Evolutionary conservation across 2,329 filamentous ascomycete species (phyloP).

Genomic region (Didymella pomorum): DNA sequence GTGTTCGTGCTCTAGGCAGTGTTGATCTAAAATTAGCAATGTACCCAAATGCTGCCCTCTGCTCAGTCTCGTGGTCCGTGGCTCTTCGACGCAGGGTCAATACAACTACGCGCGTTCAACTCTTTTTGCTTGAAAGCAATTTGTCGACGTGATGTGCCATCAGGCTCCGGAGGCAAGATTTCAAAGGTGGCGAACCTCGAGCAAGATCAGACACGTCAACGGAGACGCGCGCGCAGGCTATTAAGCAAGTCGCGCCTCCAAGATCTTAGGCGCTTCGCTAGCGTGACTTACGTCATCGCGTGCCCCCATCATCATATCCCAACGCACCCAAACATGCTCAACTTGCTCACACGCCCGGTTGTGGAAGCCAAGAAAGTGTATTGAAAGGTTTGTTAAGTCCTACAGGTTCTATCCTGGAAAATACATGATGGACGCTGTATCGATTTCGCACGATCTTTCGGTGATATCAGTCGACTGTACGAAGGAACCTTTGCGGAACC

Average conservation of each 20-base stretch:
- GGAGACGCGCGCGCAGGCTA: background rate
- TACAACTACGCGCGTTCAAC: background rate
- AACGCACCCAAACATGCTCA: background rate
- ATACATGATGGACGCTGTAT: background rate
- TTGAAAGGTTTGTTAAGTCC: background rate
- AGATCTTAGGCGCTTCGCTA: background rate
- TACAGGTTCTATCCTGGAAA: background rate
- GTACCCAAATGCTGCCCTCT: background rate
- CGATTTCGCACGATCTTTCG: background rate
- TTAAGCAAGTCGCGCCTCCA: too few species aligned
- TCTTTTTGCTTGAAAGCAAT: background rate
- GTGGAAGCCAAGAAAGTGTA: background rate
- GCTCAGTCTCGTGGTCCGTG: background rate
- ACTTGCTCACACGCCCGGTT: too few species aligned
- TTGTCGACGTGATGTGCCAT: background rate
- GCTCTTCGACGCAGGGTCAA: background rate
- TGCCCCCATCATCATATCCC: background rate
- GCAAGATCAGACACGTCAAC: background rate
- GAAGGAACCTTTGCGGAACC: background rate
- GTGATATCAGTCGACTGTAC: background rate
- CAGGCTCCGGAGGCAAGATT: background rate
- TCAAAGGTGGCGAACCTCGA: background rate
- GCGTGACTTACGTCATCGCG: conserved; percentile 3
- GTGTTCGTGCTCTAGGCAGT: background rate
- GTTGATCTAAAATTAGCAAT: background rate